Percentiles rank a stretch among this genome's conserved stretches.
These are phyloP conservation scores for Tylopilus subfusipes DNA, from an alignment of 768 basidiomycete species.

Conservation along the genomic window DNA sequence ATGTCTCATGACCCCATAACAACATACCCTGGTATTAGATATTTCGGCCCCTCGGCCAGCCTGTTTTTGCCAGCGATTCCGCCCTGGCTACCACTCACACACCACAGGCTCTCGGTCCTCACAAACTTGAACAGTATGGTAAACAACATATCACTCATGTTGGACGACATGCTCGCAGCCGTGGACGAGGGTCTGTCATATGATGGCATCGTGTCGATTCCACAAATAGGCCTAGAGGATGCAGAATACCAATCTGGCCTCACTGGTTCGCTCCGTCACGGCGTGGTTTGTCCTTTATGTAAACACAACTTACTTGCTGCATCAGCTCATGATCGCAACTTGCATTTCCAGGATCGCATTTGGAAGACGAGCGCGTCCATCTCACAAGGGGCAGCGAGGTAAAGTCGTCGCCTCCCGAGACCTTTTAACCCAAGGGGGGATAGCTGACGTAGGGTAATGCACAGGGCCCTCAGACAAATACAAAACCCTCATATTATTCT, in stretches of 20 bases:
- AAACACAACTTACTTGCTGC: too few relatives aligned
- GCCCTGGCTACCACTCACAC: too few relatives aligned
- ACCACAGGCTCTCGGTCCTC: background rate
- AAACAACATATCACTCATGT: background rate
- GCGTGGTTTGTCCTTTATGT: background rate
- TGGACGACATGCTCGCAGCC: background rate
- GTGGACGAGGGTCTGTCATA: background rate
- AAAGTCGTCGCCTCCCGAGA: background rate
- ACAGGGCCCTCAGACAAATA: background rate
- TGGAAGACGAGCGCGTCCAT: background rate
- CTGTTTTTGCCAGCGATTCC: too few relatives aligned
- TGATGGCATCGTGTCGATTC: background rate
- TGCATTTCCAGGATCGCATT: background rate
- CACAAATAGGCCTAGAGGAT: background rate
- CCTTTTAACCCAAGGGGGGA: too few relatives aligned
- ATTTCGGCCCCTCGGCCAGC: too few relatives aligned
- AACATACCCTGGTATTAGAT: too few relatives aligned
- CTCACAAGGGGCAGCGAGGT: background rate
- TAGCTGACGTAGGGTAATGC: background rate
- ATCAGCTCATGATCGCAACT: too few relatives aligned
- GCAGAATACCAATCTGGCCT: background rate
- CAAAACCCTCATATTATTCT: background rate
- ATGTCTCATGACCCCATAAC: too few relatives aligned
- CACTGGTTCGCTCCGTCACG: background rate
- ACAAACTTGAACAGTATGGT: background rate